phyloP scores from a whole-genome alignment of 2,329 filamentous ascomycete genomes.

The Zasmidium cellare region DNA sequence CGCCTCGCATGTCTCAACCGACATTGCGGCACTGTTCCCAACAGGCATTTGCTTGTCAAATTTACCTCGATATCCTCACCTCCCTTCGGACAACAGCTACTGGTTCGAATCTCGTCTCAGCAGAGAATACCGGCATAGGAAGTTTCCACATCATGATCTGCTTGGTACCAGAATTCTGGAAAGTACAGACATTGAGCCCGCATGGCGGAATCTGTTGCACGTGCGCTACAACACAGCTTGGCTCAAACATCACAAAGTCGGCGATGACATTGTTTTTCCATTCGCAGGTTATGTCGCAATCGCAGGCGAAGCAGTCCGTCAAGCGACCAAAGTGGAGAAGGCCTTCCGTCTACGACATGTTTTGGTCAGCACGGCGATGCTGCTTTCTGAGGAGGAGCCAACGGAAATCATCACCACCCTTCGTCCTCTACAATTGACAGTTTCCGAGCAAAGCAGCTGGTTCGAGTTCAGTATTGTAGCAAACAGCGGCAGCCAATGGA shows the following conservation, averaged over 20 bases:
- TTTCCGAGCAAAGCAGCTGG: background rate
- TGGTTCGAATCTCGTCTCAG: background rate
- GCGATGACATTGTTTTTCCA: slow-evolving; percentile 1
- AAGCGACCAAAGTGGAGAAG: background rate
- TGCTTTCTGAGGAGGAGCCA: slow-evolving; percentile 1
- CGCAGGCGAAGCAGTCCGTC: slow-evolving; percentile 1
- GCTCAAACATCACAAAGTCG: slow-evolving; percentile 5
- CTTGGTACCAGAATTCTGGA: background rate
- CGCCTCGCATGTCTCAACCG: no score
- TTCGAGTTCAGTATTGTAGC: no score
- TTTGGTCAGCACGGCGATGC: slow-evolving; percentile 2
- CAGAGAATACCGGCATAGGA: background rate
- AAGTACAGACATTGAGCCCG: background rate
- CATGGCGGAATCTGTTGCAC: slow-evolving; percentile 1
- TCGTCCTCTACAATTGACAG: slow-evolving; percentile 2
- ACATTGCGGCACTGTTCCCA: no score
- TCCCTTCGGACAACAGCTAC: background rate
- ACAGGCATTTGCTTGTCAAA: slow-evolving; percentile 6
- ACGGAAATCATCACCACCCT: slow-evolving; percentile 10
- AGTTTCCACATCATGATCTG: background rate
- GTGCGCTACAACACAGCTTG: slow-evolving; percentile 1
- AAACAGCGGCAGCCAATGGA: slow-evolving; percentile 6
- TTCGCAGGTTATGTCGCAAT: slow-evolving; percentile 3
- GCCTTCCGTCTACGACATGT: slow-evolving; percentile 9
- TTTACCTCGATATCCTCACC: slow-evolving; percentile 13